Percentiles rank a stretch among this genome's conserved stretches.
phyloP scores from a whole-genome alignment of 2,329 filamentous ascomycete species.

The Talaromyces sp. region DNA sequence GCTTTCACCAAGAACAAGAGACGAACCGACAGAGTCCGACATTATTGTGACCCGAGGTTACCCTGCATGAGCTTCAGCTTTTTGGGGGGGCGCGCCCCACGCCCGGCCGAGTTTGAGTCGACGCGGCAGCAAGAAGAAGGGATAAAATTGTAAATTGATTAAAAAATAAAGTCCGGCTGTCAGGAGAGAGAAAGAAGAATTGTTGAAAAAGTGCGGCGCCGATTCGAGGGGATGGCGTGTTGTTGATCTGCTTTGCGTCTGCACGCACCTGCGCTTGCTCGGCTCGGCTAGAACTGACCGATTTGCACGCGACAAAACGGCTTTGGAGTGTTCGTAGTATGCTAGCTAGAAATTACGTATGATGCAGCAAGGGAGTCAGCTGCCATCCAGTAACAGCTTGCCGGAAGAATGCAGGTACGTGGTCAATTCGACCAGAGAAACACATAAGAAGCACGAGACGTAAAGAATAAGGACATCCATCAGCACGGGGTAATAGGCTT shows the following conservation, averaged over 20 bases:
- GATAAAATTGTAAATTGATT: background rate
- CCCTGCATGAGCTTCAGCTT: slow-evolving; percentile 30
- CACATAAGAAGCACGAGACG: background rate
- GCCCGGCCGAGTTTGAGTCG: background rate
- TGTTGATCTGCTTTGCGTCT: background rate
- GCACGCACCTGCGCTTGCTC: no score
- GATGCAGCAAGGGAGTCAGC: background rate
- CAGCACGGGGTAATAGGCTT: background rate
- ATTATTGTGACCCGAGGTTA: slow-evolving; percentile 32
- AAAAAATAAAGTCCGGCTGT: background rate
- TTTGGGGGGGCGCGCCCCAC: slow-evolving; percentile 12
- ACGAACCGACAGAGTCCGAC: slow-evolving; percentile 45
- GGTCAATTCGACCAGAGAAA: background rate
- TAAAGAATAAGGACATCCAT: no score
- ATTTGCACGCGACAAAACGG: background rate
- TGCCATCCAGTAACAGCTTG: background rate
- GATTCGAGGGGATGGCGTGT: background rate
- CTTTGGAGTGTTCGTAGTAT: background rate
- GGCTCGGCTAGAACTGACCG: background rate
- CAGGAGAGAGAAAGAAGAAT: background rate
- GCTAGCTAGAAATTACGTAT: no score
- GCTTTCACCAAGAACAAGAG: background rate
- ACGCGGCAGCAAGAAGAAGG: background rate
- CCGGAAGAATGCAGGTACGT: background rate
- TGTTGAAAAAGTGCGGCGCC: background rate